Conservation (phyloP, 176 grass and related monocot genomes). For the Avena eriantha region DNA sequence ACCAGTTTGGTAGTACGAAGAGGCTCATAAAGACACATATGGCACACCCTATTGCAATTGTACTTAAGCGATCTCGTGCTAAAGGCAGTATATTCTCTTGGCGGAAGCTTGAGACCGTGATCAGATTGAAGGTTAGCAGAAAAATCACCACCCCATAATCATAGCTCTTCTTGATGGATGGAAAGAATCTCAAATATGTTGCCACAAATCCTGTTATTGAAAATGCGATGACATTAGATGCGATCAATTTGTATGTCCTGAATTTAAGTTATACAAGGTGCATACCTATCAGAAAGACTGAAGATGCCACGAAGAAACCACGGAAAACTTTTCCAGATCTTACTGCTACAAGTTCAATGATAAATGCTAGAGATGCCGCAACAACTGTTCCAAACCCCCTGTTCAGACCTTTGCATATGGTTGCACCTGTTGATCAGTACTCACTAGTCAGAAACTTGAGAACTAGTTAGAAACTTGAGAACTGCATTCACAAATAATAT, state of each 20-base stretch:
- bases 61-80: conserved; percentile 73
- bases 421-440: conserved; percentile 60
- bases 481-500: neutral
- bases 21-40: conserved; percentile 93
- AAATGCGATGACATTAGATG: conserved; percentile 11
- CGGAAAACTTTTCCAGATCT: conserved; percentile 61
- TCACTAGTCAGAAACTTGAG: neutral
- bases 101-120: conserved; percentile 90
- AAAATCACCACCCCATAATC: conserved; percentile 94
- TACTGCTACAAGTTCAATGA: conserved; percentile 79
- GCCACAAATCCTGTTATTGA: conserved; percentile 65
- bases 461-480: neutral
- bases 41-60: conserved; percentile 81
- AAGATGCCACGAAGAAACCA: conserved; percentile 67
- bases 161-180: conserved; percentile 90
- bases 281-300: conserved; percentile 82
- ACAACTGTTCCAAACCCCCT: conserved; percentile 86
- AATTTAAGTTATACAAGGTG: neutral
- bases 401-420: conserved; percentile 94
- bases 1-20: conserved; percentile 88
- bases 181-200: conserved; percentile 89
- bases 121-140: conserved; percentile 94
- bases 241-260: neutral
- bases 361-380: conserved; percentile 80
- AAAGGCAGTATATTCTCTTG: conserved; percentile 67